Base-by-base conservation (phyloP, 768 basidiomycete species). In the Gelatoporia subvermispora region DNA sequence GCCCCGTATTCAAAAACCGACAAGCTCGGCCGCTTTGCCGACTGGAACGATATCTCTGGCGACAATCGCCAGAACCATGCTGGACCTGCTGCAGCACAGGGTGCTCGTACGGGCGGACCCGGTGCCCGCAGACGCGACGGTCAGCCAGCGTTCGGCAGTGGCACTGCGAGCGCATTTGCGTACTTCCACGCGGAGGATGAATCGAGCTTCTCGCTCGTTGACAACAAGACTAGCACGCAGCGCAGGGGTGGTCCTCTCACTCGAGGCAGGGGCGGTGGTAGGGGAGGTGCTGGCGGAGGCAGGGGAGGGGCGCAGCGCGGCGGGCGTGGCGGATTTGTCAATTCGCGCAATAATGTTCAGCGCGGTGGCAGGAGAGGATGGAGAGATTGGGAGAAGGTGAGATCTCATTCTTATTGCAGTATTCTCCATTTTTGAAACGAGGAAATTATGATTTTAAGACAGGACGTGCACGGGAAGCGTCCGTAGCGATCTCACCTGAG, bases 101-200 rank as follows among this genome's bases (percentile, higher is more conserved):
- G 49, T 69, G 55, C 69, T n/a, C 80, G 84, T 43, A 74, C 76
- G 34, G 67, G 68, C 38, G 74, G 72, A 3, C 59, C 72, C 40
- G 76, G 75, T 37, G 76, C 79, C 20, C 77, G 85, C 47, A 78
- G 85, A 58, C 76, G 86, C 43, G 88, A 92, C 43, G 82, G 88
- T 39, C 78, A 78, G 43, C 87, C 87, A 61, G 90, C 90, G 2
- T 95, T 91, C 62, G 93, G 93, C 34, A 93, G 92, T 48, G 88
- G 88, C 18, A 83, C 86, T 43, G 85, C 90, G 10, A 94, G 84
- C 58, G 91, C 92, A 13, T 97, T 97, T 63, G 90, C 92, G 7
- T 96, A 95, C 69, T 93, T 93, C 75, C 94, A 97, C 68, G 94
- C 89, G 49, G 96, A 98, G 68, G 96, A 99, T 62, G 96, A 99